Percentiles rank a stretch among this genome's conserved stretches.
Conservation (phyloP, 805 yeast genomes). For the Ogataea trehalophila region DNA sequence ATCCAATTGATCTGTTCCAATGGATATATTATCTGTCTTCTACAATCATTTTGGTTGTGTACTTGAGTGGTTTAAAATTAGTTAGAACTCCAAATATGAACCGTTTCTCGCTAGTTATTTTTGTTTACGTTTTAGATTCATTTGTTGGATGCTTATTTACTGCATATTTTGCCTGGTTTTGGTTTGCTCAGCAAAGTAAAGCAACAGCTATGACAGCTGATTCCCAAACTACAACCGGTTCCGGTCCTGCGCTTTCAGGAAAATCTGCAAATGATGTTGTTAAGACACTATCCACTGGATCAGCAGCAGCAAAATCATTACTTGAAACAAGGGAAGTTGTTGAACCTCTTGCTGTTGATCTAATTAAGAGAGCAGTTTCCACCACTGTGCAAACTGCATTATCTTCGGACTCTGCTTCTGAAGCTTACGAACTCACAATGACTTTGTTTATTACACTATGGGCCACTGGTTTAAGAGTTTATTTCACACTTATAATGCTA, state of each 20-base stretch:
- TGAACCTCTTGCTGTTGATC: constrained; percentile 8
- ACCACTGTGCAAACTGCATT: constrained; percentile 21
- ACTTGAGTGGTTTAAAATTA: constrained; percentile 50
- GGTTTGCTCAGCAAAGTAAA: constrained; percentile 48
- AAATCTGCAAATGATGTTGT: background rate
- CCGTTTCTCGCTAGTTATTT: constrained; percentile 56
- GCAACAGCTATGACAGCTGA: background rate
- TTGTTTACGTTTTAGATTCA: constrained; percentile 66
- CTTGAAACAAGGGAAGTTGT: constrained; percentile 1
- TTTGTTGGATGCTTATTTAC: constrained; percentile 64
- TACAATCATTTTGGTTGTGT: constrained; percentile 57
- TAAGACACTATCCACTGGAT: background rate
- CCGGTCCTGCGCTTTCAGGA: constrained; percentile 27
- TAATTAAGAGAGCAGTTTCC: constrained; percentile 5
- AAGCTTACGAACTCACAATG: constrained; percentile 50
- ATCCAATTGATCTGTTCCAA: constrained; percentile 75
- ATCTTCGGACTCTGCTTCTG: constrained; percentile 59
- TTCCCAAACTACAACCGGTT: constrained; percentile 14
- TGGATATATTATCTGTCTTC: constrained; percentile 75
- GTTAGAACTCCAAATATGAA: constrained; percentile 54
- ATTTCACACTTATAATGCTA: constrained; percentile 54
- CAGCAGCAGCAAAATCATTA: background rate
- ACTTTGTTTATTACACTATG: constrained; percentile 47
- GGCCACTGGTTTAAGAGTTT: constrained; percentile 47
- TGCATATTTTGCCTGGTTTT: constrained; percentile 63